Evolutionary conservation across 1,284 basidiomycete species (phyloP).

Genomic region (Cryptococcus sp.): DNA sequence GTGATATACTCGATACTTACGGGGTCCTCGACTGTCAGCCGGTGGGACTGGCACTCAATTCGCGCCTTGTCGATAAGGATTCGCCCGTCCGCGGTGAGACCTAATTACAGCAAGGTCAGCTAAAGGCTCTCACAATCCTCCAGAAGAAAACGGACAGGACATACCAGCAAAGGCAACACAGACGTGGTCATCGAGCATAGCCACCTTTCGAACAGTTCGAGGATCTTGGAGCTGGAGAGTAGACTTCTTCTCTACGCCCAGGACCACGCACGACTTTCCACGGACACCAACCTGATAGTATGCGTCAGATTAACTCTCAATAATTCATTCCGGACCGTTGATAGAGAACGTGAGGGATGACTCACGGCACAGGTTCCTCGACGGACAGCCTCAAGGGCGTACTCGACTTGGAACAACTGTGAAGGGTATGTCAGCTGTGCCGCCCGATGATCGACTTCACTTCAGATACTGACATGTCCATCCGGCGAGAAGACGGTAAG

Average conservation of each 20-base stretch:
- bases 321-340: background rate
- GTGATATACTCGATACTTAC: slow-evolving; percentile 99
- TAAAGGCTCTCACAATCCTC: background rate
- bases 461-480: slow-evolving; percentile 61
- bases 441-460: background rate
- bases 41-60: slow-evolving; percentile 95
- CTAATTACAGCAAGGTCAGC: slow-evolving; percentile 51
- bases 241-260: slow-evolving; percentile 99
- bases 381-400: slow-evolving; percentile 92
- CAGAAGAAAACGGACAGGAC: background rate
- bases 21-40: slow-evolving; percentile 96
- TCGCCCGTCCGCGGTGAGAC: slow-evolving; percentile 94
- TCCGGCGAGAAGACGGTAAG: slow-evolving; percentile 93
- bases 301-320: too few relatives aligned
- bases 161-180: slow-evolving; percentile 97
- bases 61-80: slow-evolving; percentile 98
- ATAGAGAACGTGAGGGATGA: slow-evolving; percentile 16
- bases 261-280: slow-evolving; percentile 89
- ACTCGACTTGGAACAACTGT: slow-evolving; percentile 70
- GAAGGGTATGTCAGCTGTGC: slow-evolving; percentile 3
- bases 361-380: slow-evolving; percentile 95
- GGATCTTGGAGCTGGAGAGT: slow-evolving; percentile 97
- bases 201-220: slow-evolving; percentile 94
- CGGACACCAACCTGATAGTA: slow-evolving; percentile 82
- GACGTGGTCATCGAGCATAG: slow-evolving; percentile 97